Evolutionary conservation across 805 yeast genomes (phyloP).

Genomic region (Komagataella ulmi): DNA sequence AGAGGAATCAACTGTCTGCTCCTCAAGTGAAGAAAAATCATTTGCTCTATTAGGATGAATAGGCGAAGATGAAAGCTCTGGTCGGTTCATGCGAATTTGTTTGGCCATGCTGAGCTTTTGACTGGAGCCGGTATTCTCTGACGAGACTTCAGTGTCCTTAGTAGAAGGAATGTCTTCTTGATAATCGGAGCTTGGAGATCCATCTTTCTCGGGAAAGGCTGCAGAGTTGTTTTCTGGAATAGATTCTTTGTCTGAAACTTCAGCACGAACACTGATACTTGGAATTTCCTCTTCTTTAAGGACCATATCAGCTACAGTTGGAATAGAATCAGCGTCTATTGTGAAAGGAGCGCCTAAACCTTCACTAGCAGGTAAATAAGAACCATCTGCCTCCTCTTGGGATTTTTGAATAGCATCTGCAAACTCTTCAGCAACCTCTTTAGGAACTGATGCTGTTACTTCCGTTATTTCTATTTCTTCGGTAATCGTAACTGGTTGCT

Average conservation of each 20-base stretch:
- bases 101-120: conserved; percentile 26
- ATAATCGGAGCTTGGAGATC: not conserved
- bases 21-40: not conserved
- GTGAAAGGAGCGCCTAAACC: not conserved
- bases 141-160: not conserved
- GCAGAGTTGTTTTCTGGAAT: not conserved
- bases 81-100: conserved; percentile 27
- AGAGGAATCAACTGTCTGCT: conserved; percentile 1
- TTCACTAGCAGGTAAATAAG: not conserved
- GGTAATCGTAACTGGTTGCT: not conserved
- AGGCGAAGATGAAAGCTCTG: conserved; percentile 6
- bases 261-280: not conserved
- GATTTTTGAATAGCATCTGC: not conserved
- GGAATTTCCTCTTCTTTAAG: not conserved
- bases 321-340: not conserved
- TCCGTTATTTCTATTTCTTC: conserved; percentile 1
- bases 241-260: not conserved
- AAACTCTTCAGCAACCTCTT: not conserved
- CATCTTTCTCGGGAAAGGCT: not conserved
- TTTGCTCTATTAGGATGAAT: not conserved
- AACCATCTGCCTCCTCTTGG: not conserved
- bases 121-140: conserved; percentile 3
- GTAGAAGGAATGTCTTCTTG: not conserved
- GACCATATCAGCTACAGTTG: not conserved
- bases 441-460: not conserved